phyloP scores from a whole-genome alignment of 495 filamentous ascomycete genomes.

The Penicillium roqueforti region DNA sequence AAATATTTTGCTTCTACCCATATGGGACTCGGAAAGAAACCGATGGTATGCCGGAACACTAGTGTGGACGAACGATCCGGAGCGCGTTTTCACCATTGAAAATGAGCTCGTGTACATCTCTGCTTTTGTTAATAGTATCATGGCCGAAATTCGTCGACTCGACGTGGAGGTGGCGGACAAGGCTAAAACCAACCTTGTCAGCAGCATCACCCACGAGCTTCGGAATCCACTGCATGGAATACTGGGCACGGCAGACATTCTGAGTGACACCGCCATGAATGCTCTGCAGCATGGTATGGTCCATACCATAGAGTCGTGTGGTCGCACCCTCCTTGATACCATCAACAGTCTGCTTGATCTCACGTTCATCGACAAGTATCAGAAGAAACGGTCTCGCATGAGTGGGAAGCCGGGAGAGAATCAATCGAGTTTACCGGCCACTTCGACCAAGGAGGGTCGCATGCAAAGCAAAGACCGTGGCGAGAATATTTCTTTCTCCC shows the following conservation, averaged over 20 bases:
- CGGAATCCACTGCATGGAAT: constrained; percentile 65
- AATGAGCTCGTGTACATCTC: constrained; percentile 48
- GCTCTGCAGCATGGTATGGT: constrained; percentile 54
- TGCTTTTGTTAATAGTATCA: constrained; percentile 57
- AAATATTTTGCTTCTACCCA: too few relatives aligned
- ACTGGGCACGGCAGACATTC: constrained; percentile 56
- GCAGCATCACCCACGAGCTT: constrained; percentile 66
- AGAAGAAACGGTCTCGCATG: constrained; percentile 16
- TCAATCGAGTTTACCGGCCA: too few relatives aligned
- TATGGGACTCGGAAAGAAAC: too few relatives aligned
- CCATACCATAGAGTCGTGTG: constrained; percentile 62
- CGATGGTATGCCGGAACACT: too few relatives aligned
- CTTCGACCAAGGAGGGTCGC: too few relatives aligned
- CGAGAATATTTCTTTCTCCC: too few relatives aligned
- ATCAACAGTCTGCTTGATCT: constrained; percentile 64
- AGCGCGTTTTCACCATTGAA: constrained; percentile 34
- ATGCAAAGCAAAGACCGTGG: too few relatives aligned
- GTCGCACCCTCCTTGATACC: constrained; percentile 62
- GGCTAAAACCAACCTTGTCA: constrained; percentile 63
- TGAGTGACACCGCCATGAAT: constrained; percentile 55
- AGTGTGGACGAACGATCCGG: too few relatives aligned
- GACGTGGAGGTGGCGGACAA: constrained; percentile 45
- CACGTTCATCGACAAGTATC: constrained; percentile 19
- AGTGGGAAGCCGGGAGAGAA: too few relatives aligned
- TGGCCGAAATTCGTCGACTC: constrained; percentile 56